Conservation (phyloP, 1,139 yeast species). For the Zhuliangozyma parablackwelliae region DNA sequence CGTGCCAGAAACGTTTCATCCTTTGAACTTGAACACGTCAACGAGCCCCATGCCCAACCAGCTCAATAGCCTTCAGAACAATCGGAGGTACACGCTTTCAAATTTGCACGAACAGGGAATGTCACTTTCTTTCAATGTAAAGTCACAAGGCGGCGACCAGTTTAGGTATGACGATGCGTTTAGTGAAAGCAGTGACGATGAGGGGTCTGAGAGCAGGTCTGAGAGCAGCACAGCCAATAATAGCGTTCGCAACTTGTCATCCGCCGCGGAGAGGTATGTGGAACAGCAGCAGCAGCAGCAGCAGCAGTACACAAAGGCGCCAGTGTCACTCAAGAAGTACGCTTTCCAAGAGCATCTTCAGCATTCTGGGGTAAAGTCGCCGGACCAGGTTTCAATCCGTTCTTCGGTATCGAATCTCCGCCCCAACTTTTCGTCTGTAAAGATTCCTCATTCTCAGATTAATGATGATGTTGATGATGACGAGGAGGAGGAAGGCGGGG, state of each 20-base stretch:
- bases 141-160: conserved; percentile 39
- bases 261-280: no score
- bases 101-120: conserved; percentile 70
- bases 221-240: no score
- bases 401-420: conserved; percentile 38
- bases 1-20: conserved; percentile 14
- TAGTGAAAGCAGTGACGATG: conserved; percentile 24
- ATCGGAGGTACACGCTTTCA: conserved; percentile 48
- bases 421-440: conserved; percentile 76
- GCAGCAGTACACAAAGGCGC: no score
- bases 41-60: conserved; percentile 12
- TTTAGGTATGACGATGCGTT: conserved; percentile 22
- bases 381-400: conserved; percentile 26
- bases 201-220: conserved; percentile 9
- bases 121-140: conserved; percentile 62
- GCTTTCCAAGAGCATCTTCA: conserved; percentile 4
- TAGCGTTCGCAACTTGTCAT: no score
- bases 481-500: conserved; percentile 15
- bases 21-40: conserved; percentile 22
- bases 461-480: conserved; percentile 52
- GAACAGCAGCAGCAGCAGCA: no score
- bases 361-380: conserved; percentile 6
- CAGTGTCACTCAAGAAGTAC: no score
- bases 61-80: conserved; percentile 19
- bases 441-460: conserved; percentile 70